phyloP scores from a whole-genome alignment of 1,139 yeast genomes.

The Zygosaccharomyces sapae region DNA sequence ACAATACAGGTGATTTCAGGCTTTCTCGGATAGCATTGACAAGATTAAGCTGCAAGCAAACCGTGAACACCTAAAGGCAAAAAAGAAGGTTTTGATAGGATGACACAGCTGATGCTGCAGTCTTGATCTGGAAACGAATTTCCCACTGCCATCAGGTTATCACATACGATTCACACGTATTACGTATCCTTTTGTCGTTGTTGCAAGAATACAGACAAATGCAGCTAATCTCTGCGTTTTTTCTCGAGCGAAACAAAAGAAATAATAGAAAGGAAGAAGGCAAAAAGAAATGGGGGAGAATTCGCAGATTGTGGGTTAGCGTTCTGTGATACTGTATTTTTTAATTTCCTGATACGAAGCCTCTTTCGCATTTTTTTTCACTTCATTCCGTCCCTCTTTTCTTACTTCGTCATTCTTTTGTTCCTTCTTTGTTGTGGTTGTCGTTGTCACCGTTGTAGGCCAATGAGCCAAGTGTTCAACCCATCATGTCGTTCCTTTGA shows the following conservation, averaged over 20 bases:
- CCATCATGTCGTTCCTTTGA: background rate
- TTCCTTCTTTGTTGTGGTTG: background rate
- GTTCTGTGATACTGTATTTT: background rate
- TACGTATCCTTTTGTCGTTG: background rate
- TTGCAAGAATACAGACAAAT: background rate
- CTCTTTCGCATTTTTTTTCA: background rate
- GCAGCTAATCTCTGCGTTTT: background rate
- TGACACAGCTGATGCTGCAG: background rate
- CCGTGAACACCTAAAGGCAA: background rate
- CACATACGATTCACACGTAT: background rate
- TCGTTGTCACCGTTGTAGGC: background rate
- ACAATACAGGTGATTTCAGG: background rate
- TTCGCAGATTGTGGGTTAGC: background rate
- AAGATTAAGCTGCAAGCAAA: background rate
- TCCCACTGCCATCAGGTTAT: background rate
- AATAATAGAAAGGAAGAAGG: background rate
- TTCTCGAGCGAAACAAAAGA: background rate
- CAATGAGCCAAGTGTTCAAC: background rate
- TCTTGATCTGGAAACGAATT: too few species aligned
- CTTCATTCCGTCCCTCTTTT: too few species aligned
- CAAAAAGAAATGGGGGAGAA: background rate
- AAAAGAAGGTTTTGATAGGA: background rate
- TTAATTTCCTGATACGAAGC: background rate
- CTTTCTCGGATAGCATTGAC: background rate
- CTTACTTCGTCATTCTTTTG: constrained; percentile 1